Percentiles rank a stretch among this genome's conserved stretches.
Evolutionary conservation across 139 green algal species (phyloP).

Genomic region (Chlorokybus atmophyticus): DNA sequence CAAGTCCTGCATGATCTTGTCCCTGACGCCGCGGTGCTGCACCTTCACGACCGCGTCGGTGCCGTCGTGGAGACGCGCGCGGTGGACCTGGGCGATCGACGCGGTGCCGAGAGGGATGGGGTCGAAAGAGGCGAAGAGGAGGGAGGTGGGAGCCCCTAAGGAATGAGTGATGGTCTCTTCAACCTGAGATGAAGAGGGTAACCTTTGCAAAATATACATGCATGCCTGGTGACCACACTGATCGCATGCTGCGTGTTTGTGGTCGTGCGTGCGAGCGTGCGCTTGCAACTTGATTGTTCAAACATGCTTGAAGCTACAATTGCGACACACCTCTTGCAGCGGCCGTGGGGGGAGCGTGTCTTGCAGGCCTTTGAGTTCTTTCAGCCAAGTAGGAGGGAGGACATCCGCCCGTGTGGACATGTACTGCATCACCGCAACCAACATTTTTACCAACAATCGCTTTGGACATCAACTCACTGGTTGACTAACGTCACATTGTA

Average conservation of each 20-base stretch:
- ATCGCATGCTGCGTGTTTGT: too few relatives aligned
- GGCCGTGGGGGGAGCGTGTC: conserved; percentile 88
- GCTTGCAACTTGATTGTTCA: too few relatives aligned
- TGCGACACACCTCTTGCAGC: conserved; percentile 50
- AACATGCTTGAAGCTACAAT: too few relatives aligned
- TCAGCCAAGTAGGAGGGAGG: conserved; percentile 77
- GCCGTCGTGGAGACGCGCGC: conserved; percentile 44
- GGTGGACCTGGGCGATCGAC: conserved; percentile 77
- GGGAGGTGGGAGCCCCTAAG: too few relatives aligned
- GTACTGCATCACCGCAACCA: conserved; percentile 37
- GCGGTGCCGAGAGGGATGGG: not conserved
- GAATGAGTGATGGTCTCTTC: too few relatives aligned
- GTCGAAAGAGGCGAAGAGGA: not conserved
- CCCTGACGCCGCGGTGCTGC: conserved; percentile 79
- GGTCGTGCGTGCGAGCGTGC: too few relatives aligned
- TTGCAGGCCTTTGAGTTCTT: conserved; percentile 89
- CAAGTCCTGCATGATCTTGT: conserved; percentile 34
- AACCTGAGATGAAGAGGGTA: too few relatives aligned
- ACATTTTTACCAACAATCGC: too few relatives aligned
- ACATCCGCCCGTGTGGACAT: conserved; percentile 92
- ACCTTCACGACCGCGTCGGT: conserved; percentile 92
- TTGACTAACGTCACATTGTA: too few relatives aligned
- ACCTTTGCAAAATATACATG: too few relatives aligned
- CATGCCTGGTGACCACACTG: too few relatives aligned
- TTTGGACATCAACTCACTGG: too few relatives aligned